Base-by-base conservation (phyloP, 371 early-diverging fungal genomes). In the Chytridium lagenaria region DNA sequence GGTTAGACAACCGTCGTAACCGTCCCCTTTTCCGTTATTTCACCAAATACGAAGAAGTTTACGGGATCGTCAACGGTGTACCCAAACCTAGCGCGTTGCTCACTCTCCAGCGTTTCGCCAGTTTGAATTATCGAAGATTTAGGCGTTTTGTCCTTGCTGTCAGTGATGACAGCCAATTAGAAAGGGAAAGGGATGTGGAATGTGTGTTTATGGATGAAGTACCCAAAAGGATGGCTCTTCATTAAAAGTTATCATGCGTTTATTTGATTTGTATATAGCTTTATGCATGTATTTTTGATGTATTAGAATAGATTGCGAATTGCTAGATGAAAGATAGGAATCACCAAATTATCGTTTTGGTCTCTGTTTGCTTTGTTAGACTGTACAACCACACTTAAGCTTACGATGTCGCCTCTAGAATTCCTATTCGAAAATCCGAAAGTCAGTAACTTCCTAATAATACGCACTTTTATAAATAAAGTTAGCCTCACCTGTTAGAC, bases 331-430 rank as follows among this genome's bases (percentile, higher is more conserved):
- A 72, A 81, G n/a, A 85, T 68, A 1, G 87, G 87, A 37, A 86
- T 72, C 7, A 84, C 49, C 19, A 86, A 64, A 68, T 86, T 86
- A 70, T 86, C 87, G 68, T 86, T 86, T 72, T 86, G 85, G 19
- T 80, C 84, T 23, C 78, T 77, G 70, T 2, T 12, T 26, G 23
- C 10, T 31, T 31, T 2, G 57, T 59, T 28, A 23, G 38, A 64
- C n/a, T n/a, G n/a, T n/a, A n/a, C n/a, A n/a, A n/a, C n/a, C n/a
- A n/a, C n/a, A n/a, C n/a, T n/a, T n/a, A 23, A 64, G 65, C 65
- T 67, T 44, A 73, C 73, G 77, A 81, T 36, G 74, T 31, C 12
- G 83, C 83, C 59, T 83, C 82, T n/a, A 81, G 50, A n/a, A 80
- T 36, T 2, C 68, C 82, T 72, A 69, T 3, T n/a, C n/a, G n/a